Base-by-base conservation (phyloP, 2,329 filamentous ascomycete genomes). In the Aureobasidium sp. region DNA sequence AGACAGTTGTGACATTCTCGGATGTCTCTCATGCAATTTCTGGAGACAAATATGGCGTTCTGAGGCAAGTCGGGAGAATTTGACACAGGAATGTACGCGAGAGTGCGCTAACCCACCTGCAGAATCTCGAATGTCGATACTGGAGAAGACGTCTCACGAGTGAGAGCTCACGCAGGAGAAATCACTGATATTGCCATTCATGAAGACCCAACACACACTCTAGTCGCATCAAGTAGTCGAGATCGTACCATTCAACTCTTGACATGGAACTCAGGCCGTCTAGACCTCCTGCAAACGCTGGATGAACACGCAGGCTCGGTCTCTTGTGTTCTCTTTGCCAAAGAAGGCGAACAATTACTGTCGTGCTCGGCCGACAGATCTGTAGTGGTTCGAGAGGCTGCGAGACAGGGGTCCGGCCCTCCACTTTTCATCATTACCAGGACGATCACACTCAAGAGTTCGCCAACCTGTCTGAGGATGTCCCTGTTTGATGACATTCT, bases 231-330 rank as follows among this genome's bases (percentile, higher is more conserved):
- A 12, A 92, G 88, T 71, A 90, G 91, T 39, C 84, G 94, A 66
- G 94, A 99, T 74, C 87, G 94, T 56, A 96, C 89, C n/a, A 84
- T 93, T 0, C 94, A 99, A 72, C 78, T 99, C n/a, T 97, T 97
- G 71, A 76, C 75, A 2, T 88, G 95, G 73, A 62, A 47, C 12
- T 63, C 66, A 15, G 61, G 63, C 14, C 58, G 62, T n/a, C 64
- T 74, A 12, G 84, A 89, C 63, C 83, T 97, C 62, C 84, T 96
- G 57, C 94, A 99, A 73, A 99, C 94, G 0, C 83, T 97, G 70
- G 86, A 90, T 62, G 93, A 99, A 68, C 96, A 97, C 74, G 86
- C 91, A 34, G 90, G 91, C 25, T 89, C 90, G 65, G 92, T 99
- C 20, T 87, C 83, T 61, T 86, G 87, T 31, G 77, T 97, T 31